phyloP scores from a whole-genome alignment of 352 stramenopile species.

The Globisporangium paddicum region DNA sequence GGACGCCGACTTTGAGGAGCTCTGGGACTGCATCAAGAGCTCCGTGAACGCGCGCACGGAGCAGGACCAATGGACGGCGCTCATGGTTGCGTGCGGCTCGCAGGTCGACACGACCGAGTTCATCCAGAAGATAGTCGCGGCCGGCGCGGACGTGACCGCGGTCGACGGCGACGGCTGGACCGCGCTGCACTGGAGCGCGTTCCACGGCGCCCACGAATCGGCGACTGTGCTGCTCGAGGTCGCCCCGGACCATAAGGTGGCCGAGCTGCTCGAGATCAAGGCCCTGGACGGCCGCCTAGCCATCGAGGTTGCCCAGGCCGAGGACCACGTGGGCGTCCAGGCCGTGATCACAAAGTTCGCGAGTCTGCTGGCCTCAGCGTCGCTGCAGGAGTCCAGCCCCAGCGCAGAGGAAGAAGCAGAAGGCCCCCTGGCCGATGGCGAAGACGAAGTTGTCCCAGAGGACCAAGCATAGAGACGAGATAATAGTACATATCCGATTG shows the following conservation, averaged over 20 bases:
- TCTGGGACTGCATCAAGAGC: slow-evolving; percentile 59
- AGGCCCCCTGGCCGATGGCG: background rate
- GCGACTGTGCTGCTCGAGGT: slow-evolving; percentile 51
- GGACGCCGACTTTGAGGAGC: slow-evolving; percentile 72
- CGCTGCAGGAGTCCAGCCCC: background rate
- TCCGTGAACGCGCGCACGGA: slow-evolving; percentile 66
- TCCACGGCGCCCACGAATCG: slow-evolving; percentile 70
- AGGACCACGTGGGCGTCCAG: slow-evolving; percentile 65
- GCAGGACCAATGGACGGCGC: slow-evolving; percentile 72
- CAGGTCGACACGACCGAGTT: slow-evolving; percentile 77
- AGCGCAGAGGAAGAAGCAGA: background rate
- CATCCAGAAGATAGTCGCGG: slow-evolving; percentile 56
- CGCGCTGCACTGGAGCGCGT: slow-evolving; percentile 79
- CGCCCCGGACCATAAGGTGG: slow-evolving; percentile 29
- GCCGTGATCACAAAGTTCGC: slow-evolving; percentile 50
- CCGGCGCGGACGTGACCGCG: slow-evolving; percentile 51
- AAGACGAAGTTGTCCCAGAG: background rate
- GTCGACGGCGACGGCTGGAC: slow-evolving; percentile 79
- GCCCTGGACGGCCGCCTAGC: slow-evolving; percentile 59
- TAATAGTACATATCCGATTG: background rate
- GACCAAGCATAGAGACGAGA: background rate
- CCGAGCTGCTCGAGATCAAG: slow-evolving; percentile 45
- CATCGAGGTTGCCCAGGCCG: slow-evolving; percentile 54
- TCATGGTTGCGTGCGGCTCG: slow-evolving; percentile 82
- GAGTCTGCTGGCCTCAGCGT: slow-evolving; percentile 10